phyloP scores from a whole-genome alignment of 257 asterid species.

The Gentiana straminea region DNA sequence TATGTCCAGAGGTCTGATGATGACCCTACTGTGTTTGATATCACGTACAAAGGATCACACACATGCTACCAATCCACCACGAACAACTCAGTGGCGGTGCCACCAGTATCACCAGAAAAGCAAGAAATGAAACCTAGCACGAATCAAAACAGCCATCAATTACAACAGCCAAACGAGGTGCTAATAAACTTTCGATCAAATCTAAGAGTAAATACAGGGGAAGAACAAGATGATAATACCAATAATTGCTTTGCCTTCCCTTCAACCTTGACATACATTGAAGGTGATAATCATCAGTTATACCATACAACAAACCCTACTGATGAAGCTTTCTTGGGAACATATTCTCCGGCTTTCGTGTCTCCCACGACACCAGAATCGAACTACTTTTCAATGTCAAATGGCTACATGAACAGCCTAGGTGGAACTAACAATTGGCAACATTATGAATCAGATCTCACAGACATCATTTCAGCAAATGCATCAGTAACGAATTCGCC shows the following conservation, averaged over 20 bases:
- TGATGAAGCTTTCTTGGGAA: conserved; percentile 33
- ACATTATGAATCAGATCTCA: conserved; percentile 31
- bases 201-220: conserved; percentile 48
- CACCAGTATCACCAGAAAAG: conserved; percentile 35
- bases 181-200: conserved; percentile 36
- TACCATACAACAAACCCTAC: conserved; percentile 28
- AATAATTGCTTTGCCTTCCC: conserved; percentile 45
- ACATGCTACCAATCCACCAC: conserved; percentile 29
- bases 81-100: conserved; percentile 20
- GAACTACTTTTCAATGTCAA: conserved; percentile 23
- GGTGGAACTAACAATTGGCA: conserved; percentile 17
- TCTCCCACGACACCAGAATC: conserved; percentile 39
- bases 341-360: conserved; percentile 34
- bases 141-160: conserved; percentile 7
- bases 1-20: conserved; percentile 93
- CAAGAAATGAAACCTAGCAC: conserved; percentile 23
- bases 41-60: conserved; percentile 76
- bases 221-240: conserved; percentile 23
- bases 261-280: conserved; percentile 29
- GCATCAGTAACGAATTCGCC: conserved; percentile 70
- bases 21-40: conserved; percentile 59
- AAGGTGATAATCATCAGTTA: conserved; percentile 22
- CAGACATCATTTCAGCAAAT: conserved; percentile 47
- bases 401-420: conserved; percentile 16
- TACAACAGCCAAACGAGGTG: conserved; percentile 31